These are phyloP conservation scores for Thuja plicata DNA, from an alignment of 83 land plant species.

Conservation along the genomic window DNA sequence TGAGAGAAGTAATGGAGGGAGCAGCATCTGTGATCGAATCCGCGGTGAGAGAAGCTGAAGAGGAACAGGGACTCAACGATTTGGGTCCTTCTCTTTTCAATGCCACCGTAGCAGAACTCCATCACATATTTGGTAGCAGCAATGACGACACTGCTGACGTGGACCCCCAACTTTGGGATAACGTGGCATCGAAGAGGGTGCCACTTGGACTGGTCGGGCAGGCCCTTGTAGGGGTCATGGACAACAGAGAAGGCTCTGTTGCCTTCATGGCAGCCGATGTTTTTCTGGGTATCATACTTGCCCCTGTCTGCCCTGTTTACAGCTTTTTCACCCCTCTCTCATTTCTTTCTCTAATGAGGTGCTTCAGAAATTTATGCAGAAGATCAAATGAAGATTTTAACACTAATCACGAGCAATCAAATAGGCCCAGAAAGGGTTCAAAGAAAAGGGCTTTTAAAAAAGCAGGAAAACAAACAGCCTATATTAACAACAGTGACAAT, in stretches of 20 bases:
- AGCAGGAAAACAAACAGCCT: background rate
- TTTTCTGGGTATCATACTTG: constrained; percentile 50
- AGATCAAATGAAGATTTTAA: background rate
- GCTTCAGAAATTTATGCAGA: constrained; percentile 7
- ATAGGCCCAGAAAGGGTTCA: background rate
- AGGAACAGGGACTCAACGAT: background rate
- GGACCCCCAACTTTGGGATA: constrained; percentile 14
- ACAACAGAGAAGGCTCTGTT: constrained; percentile 32
- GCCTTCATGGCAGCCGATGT: constrained; percentile 45
- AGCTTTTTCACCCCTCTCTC: constrained; percentile 62
- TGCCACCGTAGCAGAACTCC: constrained; percentile 2
- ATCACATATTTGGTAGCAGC: background rate
- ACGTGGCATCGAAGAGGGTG: constrained; percentile 14
- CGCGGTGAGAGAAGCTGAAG: constrained; percentile 11
- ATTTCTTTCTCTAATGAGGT: constrained; percentile 40
- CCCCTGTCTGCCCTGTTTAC: constrained; percentile 61
- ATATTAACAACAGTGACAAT: constrained; percentile 1
- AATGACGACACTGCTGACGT: background rate
- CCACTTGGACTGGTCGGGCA: constrained; percentile 14
- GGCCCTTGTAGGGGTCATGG: background rate
- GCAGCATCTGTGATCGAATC: background rate
- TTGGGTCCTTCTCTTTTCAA: background rate
- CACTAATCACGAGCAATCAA: background rate
- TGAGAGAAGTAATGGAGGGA: background rate
- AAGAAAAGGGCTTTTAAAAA: background rate